Conservation (phyloP, 1,284 basidiomycete species). For the Moesziomyces sp. region DNA sequence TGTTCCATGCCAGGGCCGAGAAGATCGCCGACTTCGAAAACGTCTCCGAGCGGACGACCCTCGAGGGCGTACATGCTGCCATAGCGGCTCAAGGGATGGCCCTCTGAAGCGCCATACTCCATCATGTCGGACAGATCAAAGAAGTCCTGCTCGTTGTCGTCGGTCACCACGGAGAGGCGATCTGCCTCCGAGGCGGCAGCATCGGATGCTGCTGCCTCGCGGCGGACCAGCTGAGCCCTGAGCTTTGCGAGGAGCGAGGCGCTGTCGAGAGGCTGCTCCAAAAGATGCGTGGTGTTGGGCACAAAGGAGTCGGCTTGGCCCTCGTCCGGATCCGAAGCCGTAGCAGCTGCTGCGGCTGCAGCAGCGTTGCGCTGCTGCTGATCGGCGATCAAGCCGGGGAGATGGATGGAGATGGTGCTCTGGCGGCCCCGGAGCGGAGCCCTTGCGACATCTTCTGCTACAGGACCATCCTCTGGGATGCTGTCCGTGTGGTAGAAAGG, state of each 20-base stretch:
- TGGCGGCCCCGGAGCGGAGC: constrained; percentile 33
- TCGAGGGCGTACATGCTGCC: constrained; percentile 29
- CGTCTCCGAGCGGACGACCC: constrained; percentile 43
- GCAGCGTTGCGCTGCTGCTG: constrained; percentile 45
- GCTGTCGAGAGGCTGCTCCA: constrained; percentile 43
- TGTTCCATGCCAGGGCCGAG: constrained; percentile 63
- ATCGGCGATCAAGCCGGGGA: constrained; percentile 44
- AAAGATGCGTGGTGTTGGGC: constrained; percentile 25
- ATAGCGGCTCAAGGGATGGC: constrained; percentile 28
- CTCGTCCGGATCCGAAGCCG: constrained; percentile 6
- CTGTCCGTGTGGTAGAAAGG: constrained; percentile 36
- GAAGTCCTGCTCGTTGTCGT: constrained; percentile 51
- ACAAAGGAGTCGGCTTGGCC: constrained; percentile 2
- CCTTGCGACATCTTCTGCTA: constrained; percentile 9
- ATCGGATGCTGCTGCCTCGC: constrained; percentile 44
- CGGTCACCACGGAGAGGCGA: constrained; percentile 23
- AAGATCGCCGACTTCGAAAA: constrained; percentile 61
- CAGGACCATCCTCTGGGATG: constrained; percentile 42
- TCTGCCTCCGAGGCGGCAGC: constrained; percentile 29
- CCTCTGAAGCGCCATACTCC: constrained; percentile 43
- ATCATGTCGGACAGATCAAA: constrained; percentile 61
- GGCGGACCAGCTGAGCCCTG: constrained; percentile 36
- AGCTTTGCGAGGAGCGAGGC: constrained; percentile 44
- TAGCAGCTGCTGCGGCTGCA: constrained; percentile 6
- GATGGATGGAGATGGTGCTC: constrained; percentile 38